Evolutionary conservation across 1,139 yeast species (phyloP), one percentile per base, ranked within the genome.

Genomic region (Nadsonia commutata): DNA sequence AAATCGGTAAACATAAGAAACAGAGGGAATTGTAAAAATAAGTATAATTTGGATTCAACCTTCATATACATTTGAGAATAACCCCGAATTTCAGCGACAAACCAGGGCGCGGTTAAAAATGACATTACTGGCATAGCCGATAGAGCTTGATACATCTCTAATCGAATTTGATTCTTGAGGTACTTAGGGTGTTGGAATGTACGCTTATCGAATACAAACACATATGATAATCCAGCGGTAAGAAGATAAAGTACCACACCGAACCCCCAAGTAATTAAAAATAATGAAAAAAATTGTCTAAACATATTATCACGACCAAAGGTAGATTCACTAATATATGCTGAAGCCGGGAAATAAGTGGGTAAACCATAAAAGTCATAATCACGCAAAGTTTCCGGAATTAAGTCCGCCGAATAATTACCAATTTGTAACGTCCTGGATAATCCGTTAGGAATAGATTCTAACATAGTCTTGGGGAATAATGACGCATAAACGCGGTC

Each of bases 141-240:
- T 46, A 74, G 52, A 1, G 96, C 95, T 57, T 78, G 80, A 49
- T 71, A 65, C 52, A 90, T 81, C 60, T 90, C 98, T 60, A 84
- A 66, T 6, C 72, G 64, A 72, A 90, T 77, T 66, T 90, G 98
- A 65, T 90, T 88, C 62, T 90, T 90, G 64, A 90, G 73, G 64
- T 84, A 90, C 60, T 95, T 76, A 47, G 98, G 98, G 60, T 90
- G 98, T 65, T 90, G 83, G 71, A 90, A 85, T 47, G 86, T 83
- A 47, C 78, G 78, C 56, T 78, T 80, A 64, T 90, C 97, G 60
- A 84, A 90, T 23, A 90, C 78, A 53, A 79, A 76, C 40, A 70
- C 52, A 60, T 83, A 90, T 13, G 94, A 79, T 31, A 82, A 55
- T 16, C 77, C 67, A 8, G 97, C 97, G 43, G 78, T 81, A n/a